phyloP scores from a whole-genome alignment of 257 asterid species.

The Solanum lignicaule region DNA sequence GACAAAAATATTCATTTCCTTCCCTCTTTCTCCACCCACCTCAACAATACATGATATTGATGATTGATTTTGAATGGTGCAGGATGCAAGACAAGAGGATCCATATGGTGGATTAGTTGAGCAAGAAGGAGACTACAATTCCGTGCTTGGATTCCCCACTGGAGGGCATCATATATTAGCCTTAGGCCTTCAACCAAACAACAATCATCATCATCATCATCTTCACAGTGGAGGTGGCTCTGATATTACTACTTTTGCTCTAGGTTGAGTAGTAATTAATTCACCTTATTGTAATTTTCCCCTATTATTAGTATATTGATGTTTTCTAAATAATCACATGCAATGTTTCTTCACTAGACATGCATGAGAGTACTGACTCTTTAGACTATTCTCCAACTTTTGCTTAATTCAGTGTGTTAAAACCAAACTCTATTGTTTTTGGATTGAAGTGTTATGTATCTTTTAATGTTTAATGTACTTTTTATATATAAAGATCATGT shows the following conservation, averaged over 20 bases:
- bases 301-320: not conserved
- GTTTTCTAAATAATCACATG: not conserved
- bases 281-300: not conserved
- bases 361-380: not conserved
- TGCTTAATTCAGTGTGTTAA: not conserved
- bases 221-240: constrained; percentile 72
- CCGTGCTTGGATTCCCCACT: constrained; percentile 23
- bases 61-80: not conserved
- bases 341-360: not conserved
- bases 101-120: constrained; percentile 92
- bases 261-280: constrained; percentile 39
- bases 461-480: not conserved
- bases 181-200: constrained; percentile 37
- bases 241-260: constrained; percentile 66
- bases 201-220: constrained; percentile 13
- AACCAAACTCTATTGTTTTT: not conserved
- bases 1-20: not conserved
- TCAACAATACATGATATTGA: not conserved
- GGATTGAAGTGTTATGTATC: not conserved
- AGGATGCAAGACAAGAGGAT: constrained; percentile 83
- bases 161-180: constrained; percentile 40
- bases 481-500: not conserved
- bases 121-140: constrained; percentile 59
- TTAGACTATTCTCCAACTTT: not conserved
- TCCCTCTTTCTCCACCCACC: not conserved